Evolutionary conservation across 1,284 basidiomycete genomes (phyloP), one percentile per base, ranked within the genome.

Genomic region (Gymnopus androsaceus): DNA sequence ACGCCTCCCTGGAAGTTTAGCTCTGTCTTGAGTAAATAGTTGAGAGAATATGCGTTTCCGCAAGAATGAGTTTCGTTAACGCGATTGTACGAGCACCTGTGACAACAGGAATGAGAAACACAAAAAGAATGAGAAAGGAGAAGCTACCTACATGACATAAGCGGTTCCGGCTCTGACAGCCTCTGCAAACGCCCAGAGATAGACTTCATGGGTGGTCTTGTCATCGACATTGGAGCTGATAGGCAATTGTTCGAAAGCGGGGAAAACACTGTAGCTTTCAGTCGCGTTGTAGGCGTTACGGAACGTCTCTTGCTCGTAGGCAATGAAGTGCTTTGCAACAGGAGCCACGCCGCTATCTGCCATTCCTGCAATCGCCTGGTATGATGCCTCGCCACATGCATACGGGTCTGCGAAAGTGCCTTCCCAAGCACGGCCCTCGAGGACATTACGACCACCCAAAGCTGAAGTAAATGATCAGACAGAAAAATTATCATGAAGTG

Each of bases 11-110:
- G 66, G 60, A 69, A 71, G 40, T 63, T 66, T 17, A 69, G 62
- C 51, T 70, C 81, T 8, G 70, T 71, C 69, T 85, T 84, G 57
- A 85, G 68, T 12, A 83, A 65, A n/a, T 72, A 67, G 66, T 82
- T 84, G 57, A 83, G 69, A 12, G 76, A 61, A 50, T 76, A 69
- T 36, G 70, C 66, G 63, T 79, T 81, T 64, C 79, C 72, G 63
- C 81, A 83, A 2, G 77, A 71, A 11, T 75, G 73, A 1, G 78
- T 79, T 31, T 75, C 73, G 66, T 84, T 84, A 67, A 83, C 69
- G 41, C 62, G 52, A 52, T 69, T 75, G 67, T 80, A 81, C 1
- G 73, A 71, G 59, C 75, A 81, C 61, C 56, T 62, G 19, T 28
- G 30, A 1, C 9, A 17, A 5, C n/a, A 14, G 36, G 19, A 25